These are phyloP conservation scores for Yamadazyma membranifaciens DNA, from an alignment of 1,139 yeast species.

Conservation along the genomic window DNA sequence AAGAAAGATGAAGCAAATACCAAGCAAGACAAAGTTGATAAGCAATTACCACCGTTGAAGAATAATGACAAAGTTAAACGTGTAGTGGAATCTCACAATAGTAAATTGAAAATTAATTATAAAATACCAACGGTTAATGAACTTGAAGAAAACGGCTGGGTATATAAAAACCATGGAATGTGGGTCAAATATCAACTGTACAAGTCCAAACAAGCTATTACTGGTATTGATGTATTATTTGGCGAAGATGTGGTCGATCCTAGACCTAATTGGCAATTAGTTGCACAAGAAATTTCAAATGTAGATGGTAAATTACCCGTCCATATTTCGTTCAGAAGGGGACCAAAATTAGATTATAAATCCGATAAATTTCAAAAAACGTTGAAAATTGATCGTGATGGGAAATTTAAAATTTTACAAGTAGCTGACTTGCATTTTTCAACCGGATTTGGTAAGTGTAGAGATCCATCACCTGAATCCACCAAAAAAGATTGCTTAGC, in stretches of 20 bases:
- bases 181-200: constrained; percentile 30
- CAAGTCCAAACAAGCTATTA: constrained; percentile 34
- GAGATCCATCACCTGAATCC: constrained; percentile 61
- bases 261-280: constrained; percentile 59
- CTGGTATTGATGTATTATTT: constrained; percentile 61
- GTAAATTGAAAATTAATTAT: constrained; percentile 22
- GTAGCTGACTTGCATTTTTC: constrained; percentile 85
- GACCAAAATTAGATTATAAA: constrained; percentile 63
- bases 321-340: constrained; percentile 27
- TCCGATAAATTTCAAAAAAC: constrained; percentile 35
- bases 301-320: constrained; percentile 6
- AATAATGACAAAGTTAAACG: constrained; percentile 10
- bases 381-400: constrained; percentile 32
- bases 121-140: constrained; percentile 34
- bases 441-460: constrained; percentile 68
- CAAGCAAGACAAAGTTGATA: not conserved
- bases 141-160: constrained; percentile 35
- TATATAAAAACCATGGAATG: constrained; percentile 28
- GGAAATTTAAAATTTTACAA: constrained; percentile 72
- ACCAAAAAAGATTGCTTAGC: constrained; percentile 57
- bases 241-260: constrained; percentile 78
- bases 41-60: not conserved
- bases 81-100: constrained; percentile 19
- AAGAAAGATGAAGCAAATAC: constrained; percentile 3
- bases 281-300: constrained; percentile 20